These are phyloP conservation scores for Saccharum officinarum DNA, from an alignment of 176 grass and related monocot species.

Conservation along the genomic window DNA sequence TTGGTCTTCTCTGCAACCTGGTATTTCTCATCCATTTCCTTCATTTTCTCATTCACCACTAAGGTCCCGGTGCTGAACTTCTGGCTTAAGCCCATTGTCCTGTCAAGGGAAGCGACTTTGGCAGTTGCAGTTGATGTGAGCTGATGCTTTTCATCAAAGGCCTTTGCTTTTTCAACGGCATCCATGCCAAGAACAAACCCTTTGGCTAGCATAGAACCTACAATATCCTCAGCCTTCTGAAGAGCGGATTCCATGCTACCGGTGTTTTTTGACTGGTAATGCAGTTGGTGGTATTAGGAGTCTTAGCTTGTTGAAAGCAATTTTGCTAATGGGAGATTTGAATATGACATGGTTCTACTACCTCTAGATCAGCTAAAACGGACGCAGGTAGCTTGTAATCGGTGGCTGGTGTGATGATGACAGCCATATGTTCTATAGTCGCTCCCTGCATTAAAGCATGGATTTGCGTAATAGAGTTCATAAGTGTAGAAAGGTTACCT, in stretches of 20 bases:
- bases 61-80: constrained; percentile 60
- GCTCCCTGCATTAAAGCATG: constrained; percentile 52
- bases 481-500: background rate
- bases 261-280: constrained; percentile 40
- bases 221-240: constrained; percentile 66
- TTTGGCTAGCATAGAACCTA: constrained; percentile 69
- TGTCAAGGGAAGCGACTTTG: constrained; percentile 63
- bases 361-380: constrained; percentile 49
- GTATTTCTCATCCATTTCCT: constrained; percentile 85
- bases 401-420: constrained; percentile 63
- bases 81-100: constrained; percentile 68
- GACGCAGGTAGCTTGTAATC: constrained; percentile 60
- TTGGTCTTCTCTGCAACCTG: constrained; percentile 92
- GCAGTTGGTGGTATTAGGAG: constrained; percentile 30
- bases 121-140: constrained; percentile 69
- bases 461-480: background rate
- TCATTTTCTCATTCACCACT: constrained; percentile 80
- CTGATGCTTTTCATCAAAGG: constrained; percentile 72
- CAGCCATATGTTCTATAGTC: constrained; percentile 77
- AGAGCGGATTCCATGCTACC: constrained; percentile 56
- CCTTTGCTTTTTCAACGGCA: constrained; percentile 72
- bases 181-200: constrained; percentile 81
- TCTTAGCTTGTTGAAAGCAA: background rate
- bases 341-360: constrained; percentile 40
- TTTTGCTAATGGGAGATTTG: background rate